phyloP scores from a whole-genome alignment of 768 basidiomycete species.

The Leccinum subgranulosum region DNA sequence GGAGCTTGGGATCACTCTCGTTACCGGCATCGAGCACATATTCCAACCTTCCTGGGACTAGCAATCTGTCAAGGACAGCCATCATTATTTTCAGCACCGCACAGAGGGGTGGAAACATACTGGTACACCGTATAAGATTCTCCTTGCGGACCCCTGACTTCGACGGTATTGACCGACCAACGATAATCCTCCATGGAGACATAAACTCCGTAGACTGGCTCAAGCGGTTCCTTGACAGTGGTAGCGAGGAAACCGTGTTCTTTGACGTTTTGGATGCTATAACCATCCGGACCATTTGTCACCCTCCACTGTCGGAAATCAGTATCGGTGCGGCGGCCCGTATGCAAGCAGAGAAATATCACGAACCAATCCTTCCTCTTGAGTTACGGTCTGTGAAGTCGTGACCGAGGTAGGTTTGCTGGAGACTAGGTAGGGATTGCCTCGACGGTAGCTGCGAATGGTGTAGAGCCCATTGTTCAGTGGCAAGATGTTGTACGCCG shows the following conservation, averaged over 20 bases:
- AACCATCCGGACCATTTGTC: not conserved
- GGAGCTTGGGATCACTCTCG: not conserved
- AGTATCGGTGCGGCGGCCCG: not conserved
- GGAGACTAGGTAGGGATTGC: not conserved
- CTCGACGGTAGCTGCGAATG: not conserved
- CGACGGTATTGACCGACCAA: constrained; percentile 3
- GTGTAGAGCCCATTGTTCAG: not conserved
- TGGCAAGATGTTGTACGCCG: not conserved
- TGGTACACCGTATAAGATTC: not conserved
- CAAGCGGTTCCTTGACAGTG: not conserved
- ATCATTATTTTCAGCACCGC: not conserved
- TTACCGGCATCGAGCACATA: constrained; percentile 4
- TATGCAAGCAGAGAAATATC: not conserved
- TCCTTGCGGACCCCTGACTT: not conserved
- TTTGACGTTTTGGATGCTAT: not conserved
- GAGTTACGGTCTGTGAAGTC: not conserved
- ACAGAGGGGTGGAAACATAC: not conserved
- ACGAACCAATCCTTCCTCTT: not conserved
- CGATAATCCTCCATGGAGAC: not conserved
- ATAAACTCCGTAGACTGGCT: not conserved
- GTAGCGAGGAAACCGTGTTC: not conserved
- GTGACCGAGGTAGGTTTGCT: not conserved
- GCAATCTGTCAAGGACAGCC: not conserved
- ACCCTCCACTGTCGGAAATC: not conserved
- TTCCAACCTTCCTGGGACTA: not conserved